Evolutionary conservation across 2,329 filamentous ascomycete species (phyloP).

Genomic region (Meredithiella fracta): DNA sequence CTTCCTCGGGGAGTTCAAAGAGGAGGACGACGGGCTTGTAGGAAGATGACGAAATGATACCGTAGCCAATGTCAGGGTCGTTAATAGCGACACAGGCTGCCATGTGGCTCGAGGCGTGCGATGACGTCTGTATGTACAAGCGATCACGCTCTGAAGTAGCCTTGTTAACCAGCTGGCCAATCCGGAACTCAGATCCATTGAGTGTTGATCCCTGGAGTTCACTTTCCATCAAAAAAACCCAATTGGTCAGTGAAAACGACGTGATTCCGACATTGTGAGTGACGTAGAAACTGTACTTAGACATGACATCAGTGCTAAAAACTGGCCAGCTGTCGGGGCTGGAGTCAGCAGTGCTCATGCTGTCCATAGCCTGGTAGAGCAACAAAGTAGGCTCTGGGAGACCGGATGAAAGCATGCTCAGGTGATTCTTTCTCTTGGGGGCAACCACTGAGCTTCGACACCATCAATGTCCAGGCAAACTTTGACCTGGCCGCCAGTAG

Average conservation of each 20-base stretch:
- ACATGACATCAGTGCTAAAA: conserved; percentile 44
- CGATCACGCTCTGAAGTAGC: conserved; percentile 40
- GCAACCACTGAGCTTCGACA: conserved; percentile 50
- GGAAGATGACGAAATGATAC: conserved; percentile 42
- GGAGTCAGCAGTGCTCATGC: conserved; percentile 37
- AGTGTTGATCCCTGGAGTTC: conserved; percentile 38
- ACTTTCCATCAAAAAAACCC: conserved; percentile 47
- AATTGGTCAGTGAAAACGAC: conserved; percentile 41
- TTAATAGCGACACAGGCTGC: conserved; percentile 37
- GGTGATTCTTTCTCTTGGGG: conserved; percentile 35
- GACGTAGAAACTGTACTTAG: conserved; percentile 46
- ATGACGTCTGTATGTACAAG: conserved; percentile 36
- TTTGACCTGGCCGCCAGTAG: conserved; percentile 42
- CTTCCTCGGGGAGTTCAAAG: conserved; percentile 42
- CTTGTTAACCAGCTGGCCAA: conserved; percentile 42
- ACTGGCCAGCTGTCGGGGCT: conserved; percentile 43
- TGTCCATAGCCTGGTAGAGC: conserved; percentile 47
- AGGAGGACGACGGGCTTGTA: conserved; percentile 41
- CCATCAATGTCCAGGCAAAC: conserved; percentile 46
- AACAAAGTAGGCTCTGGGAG: conserved; percentile 33
- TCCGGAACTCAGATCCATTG: conserved; percentile 43
- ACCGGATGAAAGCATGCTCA: conserved; percentile 24
- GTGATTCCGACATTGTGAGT: conserved; percentile 45
- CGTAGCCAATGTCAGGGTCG: conserved; percentile 48
- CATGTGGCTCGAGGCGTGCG: conserved; percentile 31